These are phyloP conservation scores for Melocanna baccifera DNA, from an alignment of 176 grass and related monocot genomes.

Conservation along the genomic window DNA sequence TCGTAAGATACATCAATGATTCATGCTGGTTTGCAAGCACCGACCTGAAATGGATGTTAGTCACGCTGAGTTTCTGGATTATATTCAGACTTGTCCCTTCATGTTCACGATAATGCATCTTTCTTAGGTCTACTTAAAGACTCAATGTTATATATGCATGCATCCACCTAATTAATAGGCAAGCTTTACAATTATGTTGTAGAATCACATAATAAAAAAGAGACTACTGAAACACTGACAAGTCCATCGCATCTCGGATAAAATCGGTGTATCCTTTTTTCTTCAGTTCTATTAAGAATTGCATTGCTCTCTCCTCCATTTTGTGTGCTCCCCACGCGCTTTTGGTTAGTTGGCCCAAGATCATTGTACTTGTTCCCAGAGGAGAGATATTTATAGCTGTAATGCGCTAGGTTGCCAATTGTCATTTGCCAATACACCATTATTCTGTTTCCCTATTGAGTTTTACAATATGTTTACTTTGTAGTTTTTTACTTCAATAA, in stretches of 20 bases:
- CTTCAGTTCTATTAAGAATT: neutral
- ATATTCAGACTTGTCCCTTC: neutral
- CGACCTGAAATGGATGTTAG: neutral
- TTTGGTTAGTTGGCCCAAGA: neutral
- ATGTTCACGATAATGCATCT: neutral
- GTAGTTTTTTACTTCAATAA: neutral
- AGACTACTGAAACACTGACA: neutral
- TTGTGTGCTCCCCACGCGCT: neutral
- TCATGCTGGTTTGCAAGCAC: neutral
- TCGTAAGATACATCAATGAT: neutral
- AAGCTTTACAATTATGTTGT: neutral
- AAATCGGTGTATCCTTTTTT: neutral
- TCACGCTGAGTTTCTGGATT: neutral
- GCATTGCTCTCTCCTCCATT: neutral
- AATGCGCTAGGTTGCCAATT: neutral
- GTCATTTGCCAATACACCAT: neutral
- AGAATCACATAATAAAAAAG: neutral
- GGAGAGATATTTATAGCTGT: neutral
- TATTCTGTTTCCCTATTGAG: constrained; percentile 3
- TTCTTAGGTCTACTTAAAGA: neutral
- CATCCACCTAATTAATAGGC: neutral
- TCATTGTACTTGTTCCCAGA: neutral
- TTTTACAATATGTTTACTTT: neutral
- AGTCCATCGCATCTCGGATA: neutral
- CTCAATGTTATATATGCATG: neutral